Conservation (phyloP, 768 basidiomycete species). For the Lactarius trivialis region DNA sequence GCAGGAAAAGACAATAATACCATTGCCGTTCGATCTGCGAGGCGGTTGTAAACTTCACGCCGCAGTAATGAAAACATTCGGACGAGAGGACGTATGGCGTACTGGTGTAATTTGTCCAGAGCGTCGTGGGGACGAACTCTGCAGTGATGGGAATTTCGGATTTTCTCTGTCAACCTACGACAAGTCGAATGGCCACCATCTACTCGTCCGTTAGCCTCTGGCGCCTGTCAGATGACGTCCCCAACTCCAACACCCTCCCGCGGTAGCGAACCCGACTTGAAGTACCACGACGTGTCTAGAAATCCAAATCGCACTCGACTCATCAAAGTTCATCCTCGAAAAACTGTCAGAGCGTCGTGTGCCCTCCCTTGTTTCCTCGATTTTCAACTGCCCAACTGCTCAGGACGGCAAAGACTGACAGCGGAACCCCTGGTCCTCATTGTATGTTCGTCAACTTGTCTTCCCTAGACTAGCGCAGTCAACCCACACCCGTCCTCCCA, state of each 20-base stretch:
- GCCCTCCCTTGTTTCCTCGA: not conserved
- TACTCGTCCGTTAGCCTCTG: not conserved
- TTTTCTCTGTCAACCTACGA: not conserved
- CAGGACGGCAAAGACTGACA: not conserved
- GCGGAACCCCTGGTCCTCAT: not conserved
- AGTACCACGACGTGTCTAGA: not conserved
- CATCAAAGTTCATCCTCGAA: not conserved
- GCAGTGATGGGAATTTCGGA: not conserved
- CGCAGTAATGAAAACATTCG: not conserved
- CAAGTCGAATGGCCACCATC: not conserved
- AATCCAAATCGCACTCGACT: not conserved
- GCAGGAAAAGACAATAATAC: not conserved
- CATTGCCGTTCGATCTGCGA: not conserved
- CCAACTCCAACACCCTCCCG: not conserved
- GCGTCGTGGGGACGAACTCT: too few relatives aligned
- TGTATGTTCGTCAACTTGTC: not conserved
- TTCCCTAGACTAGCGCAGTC: not conserved
- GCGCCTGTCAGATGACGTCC: not conserved
- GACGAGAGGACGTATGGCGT: not conserved
- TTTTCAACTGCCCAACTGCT: not conserved
- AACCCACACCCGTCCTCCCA: not conserved
- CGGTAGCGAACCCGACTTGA: not conserved
- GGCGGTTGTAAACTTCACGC: not conserved
- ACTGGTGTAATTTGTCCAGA: too few relatives aligned
- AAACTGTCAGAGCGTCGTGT: not conserved